phyloP scores from a whole-genome alignment of 2,329 filamentous ascomycete species.

The Verticillium klebahnii region DNA sequence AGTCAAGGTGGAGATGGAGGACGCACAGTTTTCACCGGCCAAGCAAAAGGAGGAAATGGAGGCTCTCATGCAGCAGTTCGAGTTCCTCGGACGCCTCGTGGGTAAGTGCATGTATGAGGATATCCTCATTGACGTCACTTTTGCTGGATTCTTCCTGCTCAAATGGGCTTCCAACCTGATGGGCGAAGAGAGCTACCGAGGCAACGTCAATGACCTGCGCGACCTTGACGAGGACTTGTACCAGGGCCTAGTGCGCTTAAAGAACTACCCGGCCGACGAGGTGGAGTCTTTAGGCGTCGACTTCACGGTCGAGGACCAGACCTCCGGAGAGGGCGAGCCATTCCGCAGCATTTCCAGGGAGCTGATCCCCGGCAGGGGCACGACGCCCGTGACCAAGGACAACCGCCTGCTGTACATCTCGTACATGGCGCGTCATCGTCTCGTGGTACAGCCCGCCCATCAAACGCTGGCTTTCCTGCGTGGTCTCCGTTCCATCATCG shows the following conservation, averaged over 20 bases:
- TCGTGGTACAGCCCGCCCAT: conserved; percentile 72
- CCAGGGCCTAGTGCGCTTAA: conserved; percentile 75
- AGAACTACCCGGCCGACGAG: conserved; percentile 80
- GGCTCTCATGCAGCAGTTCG: conserved; percentile 68
- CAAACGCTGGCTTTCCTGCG: conserved; percentile 86
- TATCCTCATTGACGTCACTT: conserved; percentile 87
- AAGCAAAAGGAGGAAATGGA: conserved; percentile 54
- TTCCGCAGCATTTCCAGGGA: conserved; percentile 66
- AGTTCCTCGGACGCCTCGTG: conserved; percentile 88
- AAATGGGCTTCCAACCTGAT: conserved; percentile 74
- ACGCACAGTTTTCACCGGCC: conserved; percentile 44
- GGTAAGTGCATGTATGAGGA: conserved; percentile 98
- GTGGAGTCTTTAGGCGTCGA: conserved; percentile 70
- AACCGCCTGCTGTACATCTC: conserved; percentile 94
- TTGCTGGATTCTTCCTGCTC: conserved; percentile 91
- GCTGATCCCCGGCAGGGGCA: conserved; percentile 71
- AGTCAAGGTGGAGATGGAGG: conserved; percentile 52
- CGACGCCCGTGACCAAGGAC: conserved; percentile 79
- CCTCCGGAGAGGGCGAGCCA: conserved; percentile 39
- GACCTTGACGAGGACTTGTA: conserved; percentile 91
- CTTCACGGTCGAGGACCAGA: conserved; percentile 80
- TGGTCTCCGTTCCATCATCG: conserved; percentile 82
- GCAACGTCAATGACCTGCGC: conserved; percentile 90
- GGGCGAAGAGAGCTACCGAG: conserved; percentile 70
- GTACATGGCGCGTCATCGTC: conserved; percentile 80